These are phyloP conservation scores for Trametes hirsuta DNA, from an alignment of 1,284 basidiomycete genomes.

Conservation along the genomic window DNA sequence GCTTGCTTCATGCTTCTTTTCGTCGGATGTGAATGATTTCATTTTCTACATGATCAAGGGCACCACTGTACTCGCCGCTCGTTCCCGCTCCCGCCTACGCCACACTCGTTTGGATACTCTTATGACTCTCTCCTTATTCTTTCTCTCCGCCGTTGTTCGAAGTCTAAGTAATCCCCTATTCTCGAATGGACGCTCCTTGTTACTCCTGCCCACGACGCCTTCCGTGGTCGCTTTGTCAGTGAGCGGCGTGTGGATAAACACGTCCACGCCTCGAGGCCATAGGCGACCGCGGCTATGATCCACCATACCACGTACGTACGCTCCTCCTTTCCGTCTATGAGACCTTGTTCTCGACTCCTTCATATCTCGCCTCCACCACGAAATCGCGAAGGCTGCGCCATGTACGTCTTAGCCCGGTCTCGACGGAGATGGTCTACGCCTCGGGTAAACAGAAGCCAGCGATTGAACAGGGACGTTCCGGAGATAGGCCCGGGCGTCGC, in stretches of 20 bases:
- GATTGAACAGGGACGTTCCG: too few species aligned
- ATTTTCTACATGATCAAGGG: slow-evolving; percentile 18
- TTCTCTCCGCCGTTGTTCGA: slow-evolving; percentile 11
- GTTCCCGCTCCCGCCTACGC: slow-evolving; percentile 14
- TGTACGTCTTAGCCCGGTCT: too few species aligned
- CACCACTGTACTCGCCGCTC: slow-evolving; percentile 25
- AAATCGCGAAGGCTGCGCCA: too few species aligned
- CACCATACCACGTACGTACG: too few species aligned
- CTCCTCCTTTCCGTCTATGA: too few species aligned
- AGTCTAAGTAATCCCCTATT: slow-evolving; percentile 25
- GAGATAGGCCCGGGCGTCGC: too few species aligned
- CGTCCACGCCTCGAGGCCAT: background rate
- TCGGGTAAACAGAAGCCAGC: too few species aligned
- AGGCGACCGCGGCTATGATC: too few species aligned
- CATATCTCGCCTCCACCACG: too few species aligned
- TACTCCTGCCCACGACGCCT: slow-evolving; percentile 3
- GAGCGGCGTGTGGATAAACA: background rate
- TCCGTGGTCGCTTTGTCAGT: background rate
- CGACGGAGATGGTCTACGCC: too few species aligned
- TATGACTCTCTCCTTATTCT: slow-evolving; percentile 21
- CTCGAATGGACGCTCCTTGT: slow-evolving; percentile 20
- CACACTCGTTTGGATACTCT: slow-evolving; percentile 32
- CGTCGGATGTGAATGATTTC: slow-evolving; percentile 23
- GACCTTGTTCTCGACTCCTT: too few species aligned
- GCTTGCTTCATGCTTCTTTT: background rate